Percentiles rank a stretch among this genome's conserved stretches.
Evolutionary conservation across 164 flowering plant genomes (phyloP).

Genomic region (Magnolia sinica): DNA sequence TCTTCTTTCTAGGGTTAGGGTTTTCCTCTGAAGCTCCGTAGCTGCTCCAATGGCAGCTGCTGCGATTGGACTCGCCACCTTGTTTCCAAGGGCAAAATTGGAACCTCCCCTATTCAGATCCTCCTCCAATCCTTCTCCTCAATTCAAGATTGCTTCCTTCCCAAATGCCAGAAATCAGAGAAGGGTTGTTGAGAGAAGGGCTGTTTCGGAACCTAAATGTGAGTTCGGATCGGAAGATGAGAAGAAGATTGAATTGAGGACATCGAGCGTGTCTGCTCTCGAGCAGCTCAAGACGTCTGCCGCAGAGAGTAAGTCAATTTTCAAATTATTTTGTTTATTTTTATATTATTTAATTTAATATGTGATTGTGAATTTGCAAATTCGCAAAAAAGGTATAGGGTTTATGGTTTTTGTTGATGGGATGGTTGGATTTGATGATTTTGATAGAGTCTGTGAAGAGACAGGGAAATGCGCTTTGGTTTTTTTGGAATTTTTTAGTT

Average conservation of each 20-base stretch:
- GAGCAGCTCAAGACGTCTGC: conserved; percentile 82
- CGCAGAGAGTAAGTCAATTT: conserved; percentile 53
- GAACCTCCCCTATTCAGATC: conserved; percentile 34
- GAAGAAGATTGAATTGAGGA: conserved; percentile 22
- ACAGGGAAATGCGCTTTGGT: no score
- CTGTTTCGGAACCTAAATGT: conserved; percentile 30
- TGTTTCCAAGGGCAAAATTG: conserved; percentile 46
- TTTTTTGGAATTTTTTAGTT: no score
- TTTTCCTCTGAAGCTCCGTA: background rate
- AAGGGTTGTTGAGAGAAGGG: conserved; percentile 24
- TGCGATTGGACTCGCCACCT: conserved; percentile 44
- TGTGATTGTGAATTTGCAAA: background rate
- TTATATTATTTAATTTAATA: background rate
- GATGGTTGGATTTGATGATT: background rate
- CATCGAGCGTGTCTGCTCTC: conserved; percentile 69
- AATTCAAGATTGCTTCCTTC: conserved; percentile 15
- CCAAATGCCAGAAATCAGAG: conserved; percentile 11
- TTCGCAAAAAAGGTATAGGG: background rate
- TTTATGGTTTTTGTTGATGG: background rate
- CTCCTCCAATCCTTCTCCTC: conserved; percentile 21
- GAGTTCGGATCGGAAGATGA: conserved; percentile 30
- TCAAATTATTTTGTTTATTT: background rate
- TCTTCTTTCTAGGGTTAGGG: conserved; percentile 11
- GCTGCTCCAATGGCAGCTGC: conserved; percentile 45
- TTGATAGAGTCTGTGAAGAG: no score